Base-by-base conservation (phyloP, 495 filamentous ascomycete genomes). In the Neurospora sp. region DNA sequence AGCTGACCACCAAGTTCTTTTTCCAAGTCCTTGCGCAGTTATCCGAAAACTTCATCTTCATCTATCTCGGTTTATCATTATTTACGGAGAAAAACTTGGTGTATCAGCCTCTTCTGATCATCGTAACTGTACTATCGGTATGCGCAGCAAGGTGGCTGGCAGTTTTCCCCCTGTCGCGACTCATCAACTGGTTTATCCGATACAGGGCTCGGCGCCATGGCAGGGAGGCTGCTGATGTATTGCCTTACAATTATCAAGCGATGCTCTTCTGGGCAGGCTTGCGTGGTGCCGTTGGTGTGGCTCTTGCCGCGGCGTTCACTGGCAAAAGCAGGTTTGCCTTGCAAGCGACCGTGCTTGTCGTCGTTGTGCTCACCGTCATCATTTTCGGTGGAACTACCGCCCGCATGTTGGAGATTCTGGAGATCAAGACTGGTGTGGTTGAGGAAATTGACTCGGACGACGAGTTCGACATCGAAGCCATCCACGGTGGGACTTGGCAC, bases 241-340 rank as follows among this genome's bases (percentile, higher is more conserved):
- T 99, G 41, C 96, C 96, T 0, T 94, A 92, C 77, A 92, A 89
- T 73, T 96, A 98, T 79, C 94, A 98, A 79, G 93, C 91, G 9
- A 97, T 99, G 95, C 88, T 99, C 22, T 99, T 97, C 84, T 99
- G 96, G 96, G 96, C 96, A 18, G 96, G 96, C 22, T 84, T 99
- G 68, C 94, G 96, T 72, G 96, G 96, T 73, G 96, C 96, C 44
- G 96, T 99, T 77, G 96, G 96, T 73, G 96, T 99, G 18, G 96
- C 96, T 3, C 87, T 99, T 42, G 95, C 96, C n/a, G 96, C 94
- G 16, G 91, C 96, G 37, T 86, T 99, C 40, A 87, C 82, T 1
- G 96, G 93, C 40, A 86, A 87, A 35, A 96, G 97, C 76, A 90
- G 88, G 9, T 91, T 89, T 59, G 89, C 91, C 3, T 83, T 99